Evolutionary conservation across 345 rosid genomes (phyloP), one percentile per base, ranked within the genome.

Genomic region (Excoecaria agallocha): DNA sequence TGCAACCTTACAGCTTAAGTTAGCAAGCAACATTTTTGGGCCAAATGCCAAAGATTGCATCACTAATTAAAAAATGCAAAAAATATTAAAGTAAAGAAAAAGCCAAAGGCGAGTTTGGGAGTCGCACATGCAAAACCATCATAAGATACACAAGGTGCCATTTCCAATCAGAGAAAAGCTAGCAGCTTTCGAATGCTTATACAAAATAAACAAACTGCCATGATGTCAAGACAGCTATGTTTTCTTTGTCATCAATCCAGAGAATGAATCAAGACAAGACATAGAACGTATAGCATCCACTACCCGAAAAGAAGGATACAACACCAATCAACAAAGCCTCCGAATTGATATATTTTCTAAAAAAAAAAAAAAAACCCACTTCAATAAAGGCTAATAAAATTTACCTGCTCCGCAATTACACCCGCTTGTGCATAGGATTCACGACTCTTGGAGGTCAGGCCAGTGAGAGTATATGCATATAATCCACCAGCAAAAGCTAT

Each of bases 401-500:
- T 80, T 83, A 95, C 99, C 99, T 95, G 99, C 84, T 95, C 99
- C 0, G 98, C 99, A 6, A 93, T 88, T 67, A 93, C 87, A 46
- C 98, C 98, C 2, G 99, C 99, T 75, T 91, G 93, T 9, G 99
- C 91, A 76, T 95, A 95, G 48, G 99, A 95, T 77, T 95, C 96
- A 43, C 99, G 91, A 88, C 99, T 93, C 81, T 95, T 95, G 12
- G 99, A 91, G 0, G 99, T 93, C 62, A 95, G 91, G 48, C 99
- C 99, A 5, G 99, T 95, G 76, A 95, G 90, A 5, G 99, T 95
- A 50, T 95, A 93, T 15, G 98, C 99, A 76, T 96, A 96, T 66
- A 96, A 87, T 46, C 99, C 99, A 5, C 99, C 99, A 20, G 99
- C 99, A 67, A 96, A 96, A 62, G 99, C 99, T 25, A 96, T 96